Base-by-base conservation (phyloP, 331 rosid species). In the Malus hybrid region DNA sequence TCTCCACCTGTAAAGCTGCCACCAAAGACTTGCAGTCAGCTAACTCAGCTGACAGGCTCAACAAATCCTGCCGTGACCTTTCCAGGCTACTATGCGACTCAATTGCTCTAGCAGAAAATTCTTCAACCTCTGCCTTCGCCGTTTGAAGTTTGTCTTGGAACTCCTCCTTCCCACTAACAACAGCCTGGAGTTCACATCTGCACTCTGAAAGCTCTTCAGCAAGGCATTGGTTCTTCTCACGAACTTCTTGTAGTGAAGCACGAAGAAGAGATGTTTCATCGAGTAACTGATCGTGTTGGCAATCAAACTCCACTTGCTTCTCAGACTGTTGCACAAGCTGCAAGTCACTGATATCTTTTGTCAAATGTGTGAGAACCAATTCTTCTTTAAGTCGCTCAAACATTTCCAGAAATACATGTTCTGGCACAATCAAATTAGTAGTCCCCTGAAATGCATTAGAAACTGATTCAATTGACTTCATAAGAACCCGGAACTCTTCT, bases 311-410 rank as follows among this genome's bases (percentile, higher is more conserved):
- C 73, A 79, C 60, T 72, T 85, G 87, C 66, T 71, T 85, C 82
- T 85, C 91, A 65, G 81, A 80, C 33, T 92, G 93, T 50, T 90
- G 93, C 79, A 84, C 78, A 57, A 87, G 83, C 79, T 92, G 97
- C 83, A 84, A 67, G 79, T 72, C 79, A 78, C 81, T 82, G 75
- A 90, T 74, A 82, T 90, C 89, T 78, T 90, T 85, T 70, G 81
- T 79, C 77, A 82, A 82, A 83, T 78, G 77, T 72, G 91, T 73
- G 60, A 95, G 86, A 72, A 85, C 76, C 64, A 95, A 70, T 81
- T 95, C 93, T 84, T 94, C 99, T 84, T 86, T 88, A 55, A 95
- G 85, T 69, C 80, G 86, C 86, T 88, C 89, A 62, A 89, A 84
- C 39, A 81, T 79, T 76, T 87, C 81, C 54, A 63, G 48, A 87